Evolutionary conservation across 495 filamentous ascomycete genomes (phyloP), one percentile per base, ranked within the genome.

Genomic region (Neurospora africana): DNA sequence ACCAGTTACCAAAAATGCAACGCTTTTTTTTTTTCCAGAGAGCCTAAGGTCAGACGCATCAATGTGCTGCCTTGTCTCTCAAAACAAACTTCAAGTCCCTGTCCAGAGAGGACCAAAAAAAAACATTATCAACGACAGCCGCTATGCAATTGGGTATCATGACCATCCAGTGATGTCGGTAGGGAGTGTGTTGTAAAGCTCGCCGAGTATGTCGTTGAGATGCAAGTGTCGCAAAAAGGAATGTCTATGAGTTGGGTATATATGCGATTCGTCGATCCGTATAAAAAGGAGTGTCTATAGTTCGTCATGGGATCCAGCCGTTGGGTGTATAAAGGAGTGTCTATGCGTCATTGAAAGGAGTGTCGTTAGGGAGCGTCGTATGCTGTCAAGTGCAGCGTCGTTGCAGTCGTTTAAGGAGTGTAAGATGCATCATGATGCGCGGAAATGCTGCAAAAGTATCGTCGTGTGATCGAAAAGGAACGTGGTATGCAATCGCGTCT

Each of bases 71-170:
- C 27, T 35, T 44, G 30, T 53, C 13, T 27, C 39, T n/a, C 33
- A 71, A 75, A 73, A 72, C 13, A 41, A 61, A 61, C 53, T 61
- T 33, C 27, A 19, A 61, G 53, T 33, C 53, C 53, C 53, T 33
- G 53, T 61, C 37, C 69, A 69, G 68, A 75, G 21, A 69, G 70
- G 69, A 33, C 33, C 40, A 75, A 70, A 61, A 65, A 65, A 77
- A 43, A 37, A 5, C 40, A 21, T 19, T 36, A 35, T 71, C 41
- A 79, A 78, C 78, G 84, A 83, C 83, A 85, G 83, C 82, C 82
- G 83, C 83, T 85, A 84, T 85, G 83, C 82, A 83, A 76, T 83
- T 84, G 83, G 82, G 81, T 81, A 79, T 81, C 81, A 76, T 80
- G 75, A 76, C 80, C 77, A 77, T 80, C 78, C 72, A 70, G 40